phyloP scores from a whole-genome alignment of 1,284 basidiomycete species.

The Ganoderma sinense region DNA sequence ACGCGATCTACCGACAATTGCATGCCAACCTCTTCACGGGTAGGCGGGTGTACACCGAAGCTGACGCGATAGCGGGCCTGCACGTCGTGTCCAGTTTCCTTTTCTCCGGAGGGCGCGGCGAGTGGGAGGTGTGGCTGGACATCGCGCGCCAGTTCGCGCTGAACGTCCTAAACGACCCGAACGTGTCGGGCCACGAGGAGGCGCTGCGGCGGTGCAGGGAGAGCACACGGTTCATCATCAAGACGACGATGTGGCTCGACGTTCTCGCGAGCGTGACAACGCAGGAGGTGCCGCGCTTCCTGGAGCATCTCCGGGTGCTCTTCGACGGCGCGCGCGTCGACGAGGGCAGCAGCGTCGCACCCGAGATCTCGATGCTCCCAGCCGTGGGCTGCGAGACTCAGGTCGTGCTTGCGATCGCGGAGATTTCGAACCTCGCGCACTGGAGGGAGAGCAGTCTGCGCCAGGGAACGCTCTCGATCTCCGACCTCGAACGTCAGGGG shows the following conservation, averaged over 20 bases:
- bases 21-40: constrained; percentile 39
- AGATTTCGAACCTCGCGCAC: constrained; percentile 68
- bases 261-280: constrained; percentile 79
- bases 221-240: constrained; percentile 72
- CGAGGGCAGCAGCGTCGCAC: constrained; percentile 22
- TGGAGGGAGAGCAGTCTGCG: constrained; percentile 63
- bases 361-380: constrained; percentile 69
- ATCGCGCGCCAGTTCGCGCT: constrained; percentile 63
- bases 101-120: constrained; percentile 74
- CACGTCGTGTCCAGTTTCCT: constrained; percentile 77
- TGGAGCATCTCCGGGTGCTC: constrained; percentile 61
- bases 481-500: constrained; percentile 63
- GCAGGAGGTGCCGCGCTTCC: constrained; percentile 61
- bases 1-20: constrained; percentile 42
- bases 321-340: constrained; percentile 56
- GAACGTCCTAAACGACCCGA: constrained; percentile 48
- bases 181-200: constrained; percentile 48
- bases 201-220: constrained; percentile 55
- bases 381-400: constrained; percentile 87
- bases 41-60: constrained; percentile 47
- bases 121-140: constrained; percentile 71
- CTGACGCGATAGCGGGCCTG: constrained; percentile 79
- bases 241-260: constrained; percentile 87
- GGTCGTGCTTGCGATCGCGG: constrained; percentile 79
- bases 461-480: constrained; percentile 58